These are phyloP conservation scores for Discostella stelligeroides DNA, from an alignment of 108 stramenopile genomes.

Conservation along the genomic window DNA sequence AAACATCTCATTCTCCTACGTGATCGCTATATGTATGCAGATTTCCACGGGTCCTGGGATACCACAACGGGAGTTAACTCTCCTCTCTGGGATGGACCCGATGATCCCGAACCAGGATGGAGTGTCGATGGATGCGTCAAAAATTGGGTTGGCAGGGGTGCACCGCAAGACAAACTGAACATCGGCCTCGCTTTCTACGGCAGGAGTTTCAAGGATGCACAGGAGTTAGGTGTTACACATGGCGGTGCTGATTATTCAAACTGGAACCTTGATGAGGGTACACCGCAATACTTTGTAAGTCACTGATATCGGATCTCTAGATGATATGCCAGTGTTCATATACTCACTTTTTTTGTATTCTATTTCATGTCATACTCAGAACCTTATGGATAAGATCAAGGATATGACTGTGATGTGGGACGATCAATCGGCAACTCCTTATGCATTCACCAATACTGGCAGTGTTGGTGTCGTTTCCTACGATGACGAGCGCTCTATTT, in stretches of 20 bases:
- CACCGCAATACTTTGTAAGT: constrained; percentile 46
- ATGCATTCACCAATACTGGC: constrained; percentile 26
- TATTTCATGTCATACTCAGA: constrained; percentile 3
- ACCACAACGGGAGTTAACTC: constrained; percentile 13
- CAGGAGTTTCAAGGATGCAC: neutral
- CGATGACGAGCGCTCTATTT: constrained; percentile 26
- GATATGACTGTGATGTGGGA: constrained; percentile 20
- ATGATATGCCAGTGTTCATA: neutral
- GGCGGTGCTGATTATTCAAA: constrained; percentile 12
- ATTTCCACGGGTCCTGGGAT: constrained; percentile 17
- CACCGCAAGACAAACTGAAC: constrained; percentile 26
- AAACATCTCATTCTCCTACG: too few relatives aligned
- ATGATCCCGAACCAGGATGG: constrained; percentile 24
- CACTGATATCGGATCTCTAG: neutral
- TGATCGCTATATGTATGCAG: neutral
- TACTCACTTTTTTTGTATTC: neutral
- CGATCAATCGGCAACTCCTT: constrained; percentile 8
- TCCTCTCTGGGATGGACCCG: constrained; percentile 9
- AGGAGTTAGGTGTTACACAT: constrained; percentile 4
- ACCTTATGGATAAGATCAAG: constrained; percentile 23
- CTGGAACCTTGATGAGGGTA: constrained; percentile 32
- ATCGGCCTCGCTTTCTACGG: constrained; percentile 38
- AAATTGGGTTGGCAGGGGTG: constrained; percentile 30
- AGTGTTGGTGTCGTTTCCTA: constrained; percentile 36
- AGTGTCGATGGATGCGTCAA: constrained; percentile 38